Evolutionary conservation across 1,139 yeast species (phyloP).

Genomic region (Candida pseudocylindracea): DNA sequence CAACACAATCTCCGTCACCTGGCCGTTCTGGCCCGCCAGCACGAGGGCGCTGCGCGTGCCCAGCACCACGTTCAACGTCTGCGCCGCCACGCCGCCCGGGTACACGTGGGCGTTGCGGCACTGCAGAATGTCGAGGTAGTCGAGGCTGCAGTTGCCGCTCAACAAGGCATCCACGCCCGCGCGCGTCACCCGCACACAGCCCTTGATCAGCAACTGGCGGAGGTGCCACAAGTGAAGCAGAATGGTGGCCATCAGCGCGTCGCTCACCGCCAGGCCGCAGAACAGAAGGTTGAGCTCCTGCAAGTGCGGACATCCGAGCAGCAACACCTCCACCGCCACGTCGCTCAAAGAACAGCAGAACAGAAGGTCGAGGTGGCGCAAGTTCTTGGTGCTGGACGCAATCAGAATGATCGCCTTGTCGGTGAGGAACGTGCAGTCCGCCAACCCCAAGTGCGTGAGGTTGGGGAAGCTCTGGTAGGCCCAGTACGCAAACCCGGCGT

Average conservation of each 20-base stretch:
- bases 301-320: constrained; percentile 39
- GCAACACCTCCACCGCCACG: constrained; percentile 38
- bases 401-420: constrained; percentile 42
- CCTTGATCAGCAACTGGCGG: constrained; percentile 28
- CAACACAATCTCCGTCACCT: constrained; percentile 31
- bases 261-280: constrained; percentile 67
- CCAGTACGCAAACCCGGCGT: constrained; percentile 51
- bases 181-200: constrained; percentile 55
- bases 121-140: constrained; percentile 37
- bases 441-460: constrained; percentile 26
- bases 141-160: constrained; percentile 30
- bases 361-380: constrained; percentile 34
- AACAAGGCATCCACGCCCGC: constrained; percentile 50
- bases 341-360: constrained; percentile 63
- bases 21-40: constrained; percentile 28
- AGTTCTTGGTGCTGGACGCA: constrained; percentile 34
- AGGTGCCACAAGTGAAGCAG: constrained; percentile 29
- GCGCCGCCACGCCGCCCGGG: constrained; percentile 35
- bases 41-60: constrained; percentile 34
- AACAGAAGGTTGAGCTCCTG: constrained; percentile 35
- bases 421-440: constrained; percentile 54
- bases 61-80: constrained; percentile 23
- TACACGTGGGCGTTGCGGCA: constrained; percentile 39
- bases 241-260: constrained; percentile 39
- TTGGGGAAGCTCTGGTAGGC: constrained; percentile 28